Evolutionary conservation across 2,329 filamentous ascomycete species (phyloP).

Genomic region (Fusarium redolens): DNA sequence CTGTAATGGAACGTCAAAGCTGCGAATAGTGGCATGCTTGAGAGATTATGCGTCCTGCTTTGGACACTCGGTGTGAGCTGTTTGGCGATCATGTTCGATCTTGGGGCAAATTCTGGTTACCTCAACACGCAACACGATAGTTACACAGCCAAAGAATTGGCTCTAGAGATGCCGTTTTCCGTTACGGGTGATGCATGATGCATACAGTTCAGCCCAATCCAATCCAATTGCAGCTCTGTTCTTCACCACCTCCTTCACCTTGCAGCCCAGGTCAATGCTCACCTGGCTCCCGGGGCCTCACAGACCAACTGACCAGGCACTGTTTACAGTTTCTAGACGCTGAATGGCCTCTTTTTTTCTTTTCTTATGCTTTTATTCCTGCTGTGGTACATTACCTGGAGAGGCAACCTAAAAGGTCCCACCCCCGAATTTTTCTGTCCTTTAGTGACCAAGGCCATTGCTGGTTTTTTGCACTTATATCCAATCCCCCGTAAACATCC

Average conservation of each 20-base stretch:
- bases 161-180: conserved; percentile 25
- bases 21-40: conserved; percentile 32
- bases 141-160: conserved; percentile 6
- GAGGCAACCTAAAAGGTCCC: conserved; percentile 15
- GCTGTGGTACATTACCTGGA: conserved; percentile 13
- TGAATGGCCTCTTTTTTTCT: conserved; percentile 25
- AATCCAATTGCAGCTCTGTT: conserved; percentile 39
- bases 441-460: conserved; percentile 3
- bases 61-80: conserved; percentile 19
- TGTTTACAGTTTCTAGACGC: conserved; percentile 6
- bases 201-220: conserved; percentile 26
- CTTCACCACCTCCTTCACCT: conserved; percentile 13
- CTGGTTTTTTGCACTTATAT: conserved; percentile 41
- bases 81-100: neutral
- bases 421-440: conserved; percentile 33
- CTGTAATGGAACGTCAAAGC: conserved; percentile 26
- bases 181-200: conserved; percentile 24
- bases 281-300: conserved; percentile 26
- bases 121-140: conserved; percentile 9
- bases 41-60: neutral
- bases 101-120: conserved; percentile 1
- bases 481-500: conserved; percentile 36
- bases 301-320: conserved; percentile 36
- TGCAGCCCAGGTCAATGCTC: conserved; percentile 30
- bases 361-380: neutral